These are phyloP conservation scores for Alternaria metachromatica DNA, from an alignment of 2,329 filamentous ascomycete species.

Conservation along the genomic window DNA sequence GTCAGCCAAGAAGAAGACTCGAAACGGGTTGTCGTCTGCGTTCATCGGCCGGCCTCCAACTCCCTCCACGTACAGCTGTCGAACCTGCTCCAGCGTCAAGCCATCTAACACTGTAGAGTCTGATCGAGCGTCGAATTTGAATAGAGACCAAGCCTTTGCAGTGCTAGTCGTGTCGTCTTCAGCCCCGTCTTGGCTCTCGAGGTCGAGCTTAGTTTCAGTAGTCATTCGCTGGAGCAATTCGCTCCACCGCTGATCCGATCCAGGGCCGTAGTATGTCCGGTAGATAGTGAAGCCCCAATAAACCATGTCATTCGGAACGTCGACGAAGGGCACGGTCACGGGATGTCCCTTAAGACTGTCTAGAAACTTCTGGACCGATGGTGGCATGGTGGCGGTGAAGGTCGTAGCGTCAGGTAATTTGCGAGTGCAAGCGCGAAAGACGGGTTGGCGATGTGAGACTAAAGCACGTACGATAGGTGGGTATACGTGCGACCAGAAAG, in stretches of 20 bases:
- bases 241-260: background rate
- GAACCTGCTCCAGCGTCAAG: background rate
- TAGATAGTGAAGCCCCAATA: background rate
- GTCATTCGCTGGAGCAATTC: background rate
- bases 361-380: too few relatives aligned
- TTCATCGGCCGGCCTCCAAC: background rate
- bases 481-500: too few relatives aligned
- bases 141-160: background rate
- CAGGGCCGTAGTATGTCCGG: background rate
- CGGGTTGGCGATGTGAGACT: too few relatives aligned
- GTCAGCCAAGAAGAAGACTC: background rate
- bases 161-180: background rate
- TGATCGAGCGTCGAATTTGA: background rate
- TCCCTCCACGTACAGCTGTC: background rate
- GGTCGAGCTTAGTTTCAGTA: background rate
- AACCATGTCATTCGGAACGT: too few relatives aligned
- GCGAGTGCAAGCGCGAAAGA: too few relatives aligned
- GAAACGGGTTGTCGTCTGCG: background rate
- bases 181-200: background rate
- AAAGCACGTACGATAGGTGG: too few relatives aligned
- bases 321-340: too few relatives aligned
- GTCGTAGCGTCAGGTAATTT: too few relatives aligned
- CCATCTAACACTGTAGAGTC: background rate
- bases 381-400: too few relatives aligned
- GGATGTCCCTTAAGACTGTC: too few relatives aligned